Evolutionary conservation across 2,329 filamentous ascomycete genomes (phyloP).

Genomic region (Penicillium verrucosum): DNA sequence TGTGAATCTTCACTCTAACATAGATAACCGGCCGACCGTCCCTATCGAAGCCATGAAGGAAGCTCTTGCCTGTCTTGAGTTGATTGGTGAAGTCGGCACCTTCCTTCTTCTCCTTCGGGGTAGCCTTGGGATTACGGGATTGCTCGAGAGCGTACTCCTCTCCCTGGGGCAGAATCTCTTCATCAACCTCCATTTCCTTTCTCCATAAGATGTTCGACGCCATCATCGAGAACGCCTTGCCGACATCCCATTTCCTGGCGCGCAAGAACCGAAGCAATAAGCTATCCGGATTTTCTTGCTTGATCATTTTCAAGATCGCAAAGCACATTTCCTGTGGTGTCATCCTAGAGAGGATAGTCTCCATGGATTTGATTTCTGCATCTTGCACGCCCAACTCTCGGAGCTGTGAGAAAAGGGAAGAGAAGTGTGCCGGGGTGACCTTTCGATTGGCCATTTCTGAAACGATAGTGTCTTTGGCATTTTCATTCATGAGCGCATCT

Average conservation of each 20-base stretch:
- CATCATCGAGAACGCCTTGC: slow-evolving; percentile 85
- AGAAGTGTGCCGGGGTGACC: slow-evolving; percentile 17
- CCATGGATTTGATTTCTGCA: slow-evolving; percentile 19
- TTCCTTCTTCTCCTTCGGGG: slow-evolving; percentile 14
- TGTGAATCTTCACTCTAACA: slow-evolving; percentile 76
- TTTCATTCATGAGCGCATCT: slow-evolving; percentile 16
- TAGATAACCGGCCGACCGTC: slow-evolving; percentile 71
- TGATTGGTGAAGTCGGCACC: slow-evolving; percentile 19
- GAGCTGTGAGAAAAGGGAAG: slow-evolving; percentile 16
- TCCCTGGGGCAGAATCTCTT: slow-evolving; percentile 72
- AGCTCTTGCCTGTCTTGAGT: slow-evolving; percentile 21
- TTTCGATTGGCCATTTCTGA: slow-evolving; percentile 17
- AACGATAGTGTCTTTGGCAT: slow-evolving; percentile 14
- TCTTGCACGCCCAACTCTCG: slow-evolving; percentile 18
- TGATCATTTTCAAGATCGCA: slow-evolving; percentile 85
- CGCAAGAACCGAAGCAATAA: slow-evolving; percentile 73
- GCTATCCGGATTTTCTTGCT: slow-evolving; percentile 87
- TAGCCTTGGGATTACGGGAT: slow-evolving; percentile 45
- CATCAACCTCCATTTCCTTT: slow-evolving; percentile 77
- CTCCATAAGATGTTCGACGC: slow-evolving; percentile 89
- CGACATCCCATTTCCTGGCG: slow-evolving; percentile 85
- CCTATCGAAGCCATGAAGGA: slow-evolving; percentile 20
- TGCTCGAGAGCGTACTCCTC: slow-evolving; percentile 62
- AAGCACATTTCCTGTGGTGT: slow-evolving; percentile 71
- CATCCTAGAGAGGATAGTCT: slow-evolving; percentile 57